Conservation (phyloP, 2,329 filamentous ascomycete species). For the Paramyrothecium roridum region DNA sequence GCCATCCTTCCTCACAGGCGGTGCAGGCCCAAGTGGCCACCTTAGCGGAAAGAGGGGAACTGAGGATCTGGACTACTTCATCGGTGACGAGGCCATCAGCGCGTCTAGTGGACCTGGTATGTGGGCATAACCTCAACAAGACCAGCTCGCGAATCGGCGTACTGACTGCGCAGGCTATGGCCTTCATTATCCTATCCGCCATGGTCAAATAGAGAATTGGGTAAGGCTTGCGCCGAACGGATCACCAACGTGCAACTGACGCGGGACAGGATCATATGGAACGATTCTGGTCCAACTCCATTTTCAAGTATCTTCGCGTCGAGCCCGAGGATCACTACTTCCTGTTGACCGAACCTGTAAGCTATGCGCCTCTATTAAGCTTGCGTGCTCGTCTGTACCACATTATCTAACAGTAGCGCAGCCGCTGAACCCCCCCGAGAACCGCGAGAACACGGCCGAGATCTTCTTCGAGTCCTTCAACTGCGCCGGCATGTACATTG, state of each 20-base stretch:
- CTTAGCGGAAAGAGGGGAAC: slow-evolving; percentile 90
- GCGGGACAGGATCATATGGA: slow-evolving; percentile 90
- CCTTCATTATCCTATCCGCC: slow-evolving; percentile 94
- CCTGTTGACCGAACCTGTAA: slow-evolving; percentile 91
- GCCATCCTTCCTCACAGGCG: slow-evolving; percentile 89
- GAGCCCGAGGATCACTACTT: slow-evolving; percentile 99
- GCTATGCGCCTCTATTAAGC: slow-evolving; percentile 20
- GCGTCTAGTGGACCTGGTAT: slow-evolving; percentile 79
- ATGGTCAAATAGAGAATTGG: slow-evolving; percentile 99
- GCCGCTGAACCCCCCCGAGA: slow-evolving; percentile 97
- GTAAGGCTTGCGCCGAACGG: slow-evolving; percentile 44
- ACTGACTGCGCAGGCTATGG: slow-evolving; percentile 68
- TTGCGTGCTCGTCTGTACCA: slow-evolving; percentile 5
- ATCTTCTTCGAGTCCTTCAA: slow-evolving; percentile 99
- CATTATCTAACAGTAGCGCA: slow-evolving; percentile 30
- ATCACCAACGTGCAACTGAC: slow-evolving; percentile 19
- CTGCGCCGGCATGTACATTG: slow-evolving; percentile 99
- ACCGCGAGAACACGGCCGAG: slow-evolving; percentile 97
- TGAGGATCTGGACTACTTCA: slow-evolving; percentile 98
- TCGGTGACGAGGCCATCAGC: slow-evolving; percentile 90
- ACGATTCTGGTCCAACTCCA: slow-evolving; percentile 99
- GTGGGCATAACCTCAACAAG: slow-evolving; percentile 13
- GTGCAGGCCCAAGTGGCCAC: slow-evolving; percentile 78
- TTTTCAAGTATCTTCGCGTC: slow-evolving; percentile 98
- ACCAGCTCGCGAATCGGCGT: background rate